These are phyloP conservation scores for Epichloe festucae DNA, from an alignment of 2,329 filamentous ascomycete genomes.

Conservation along the genomic window DNA sequence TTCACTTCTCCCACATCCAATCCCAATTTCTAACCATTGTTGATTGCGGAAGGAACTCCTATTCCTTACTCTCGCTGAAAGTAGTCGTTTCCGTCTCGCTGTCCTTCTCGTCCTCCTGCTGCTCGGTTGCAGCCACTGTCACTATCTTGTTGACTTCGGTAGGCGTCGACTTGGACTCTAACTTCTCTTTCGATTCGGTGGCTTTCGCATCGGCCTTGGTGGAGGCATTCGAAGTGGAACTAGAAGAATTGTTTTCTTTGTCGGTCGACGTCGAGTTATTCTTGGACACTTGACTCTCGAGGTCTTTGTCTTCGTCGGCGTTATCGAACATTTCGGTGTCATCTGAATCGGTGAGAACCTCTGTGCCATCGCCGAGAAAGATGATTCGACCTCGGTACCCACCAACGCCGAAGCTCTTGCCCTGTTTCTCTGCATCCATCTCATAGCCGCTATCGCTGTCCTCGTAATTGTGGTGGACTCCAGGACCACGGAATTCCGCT, in stretches of 20 bases:
- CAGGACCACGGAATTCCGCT: conserved; percentile 79
- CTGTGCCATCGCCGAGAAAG: conserved; percentile 87
- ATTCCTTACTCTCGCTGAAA: conserved; percentile 22
- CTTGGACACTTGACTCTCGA: conserved; percentile 72
- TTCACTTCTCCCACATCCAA: not conserved
- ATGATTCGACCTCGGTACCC: conserved; percentile 80
- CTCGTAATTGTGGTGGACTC: conserved; percentile 71
- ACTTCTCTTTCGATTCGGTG: conserved; percentile 7
- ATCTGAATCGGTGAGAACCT: conserved; percentile 77
- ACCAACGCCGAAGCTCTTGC: conserved; percentile 49
- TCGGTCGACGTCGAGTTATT: conserved; percentile 17
- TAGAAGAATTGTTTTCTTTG: conserved; percentile 5
- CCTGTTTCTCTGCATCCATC: conserved; percentile 54
- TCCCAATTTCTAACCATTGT: not conserved
- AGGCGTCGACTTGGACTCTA: conserved; percentile 8
- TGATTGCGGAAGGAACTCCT: conserved; percentile 16
- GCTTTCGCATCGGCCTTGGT: conserved; percentile 9
- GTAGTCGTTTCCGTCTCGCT: conserved; percentile 13
- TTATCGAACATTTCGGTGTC: conserved; percentile 93
- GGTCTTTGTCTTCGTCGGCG: conserved; percentile 70
- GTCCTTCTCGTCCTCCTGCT: conserved; percentile 14
- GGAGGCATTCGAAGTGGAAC: conserved; percentile 6
- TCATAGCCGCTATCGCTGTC: conserved; percentile 69
- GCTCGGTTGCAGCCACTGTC: conserved; percentile 1
- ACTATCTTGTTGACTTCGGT: not conserved